Evolutionary conservation across 192 early-diverging fungal genomes (phyloP).

Genomic region (Linnemannia hyalina): DNA sequence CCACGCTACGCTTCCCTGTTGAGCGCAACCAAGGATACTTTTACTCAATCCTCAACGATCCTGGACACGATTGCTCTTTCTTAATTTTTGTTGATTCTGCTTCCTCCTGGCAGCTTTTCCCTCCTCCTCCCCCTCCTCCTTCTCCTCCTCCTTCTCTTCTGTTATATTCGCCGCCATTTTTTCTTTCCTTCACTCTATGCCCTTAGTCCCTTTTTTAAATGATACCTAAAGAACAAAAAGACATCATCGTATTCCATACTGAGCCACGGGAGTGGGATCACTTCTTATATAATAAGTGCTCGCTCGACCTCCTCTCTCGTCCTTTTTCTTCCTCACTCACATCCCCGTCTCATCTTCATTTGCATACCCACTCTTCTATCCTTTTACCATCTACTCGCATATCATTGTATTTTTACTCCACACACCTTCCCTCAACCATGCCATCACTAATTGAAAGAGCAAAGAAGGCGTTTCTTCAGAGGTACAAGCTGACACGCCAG

Average conservation of each 20-base stretch:
- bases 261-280: neutral
- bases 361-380: neutral
- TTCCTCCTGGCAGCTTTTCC: neutral
- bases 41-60: neutral
- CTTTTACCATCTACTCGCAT: neutral
- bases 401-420: neutral
- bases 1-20: neutral
- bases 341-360: neutral
- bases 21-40: too few relatives aligned
- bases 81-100: neutral
- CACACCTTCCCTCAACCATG: neutral
- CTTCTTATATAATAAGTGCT: neutral
- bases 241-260: neutral
- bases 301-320: neutral
- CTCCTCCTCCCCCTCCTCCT: neutral
- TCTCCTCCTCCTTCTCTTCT: neutral
- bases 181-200: neutral
- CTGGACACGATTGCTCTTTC: neutral
- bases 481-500: slow-evolving; percentile 37
- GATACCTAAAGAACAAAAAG: neutral
- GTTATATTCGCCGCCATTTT: neutral
- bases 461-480: slow-evolving; percentile 20
- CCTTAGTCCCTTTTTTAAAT: neutral
- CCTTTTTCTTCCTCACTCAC: neutral
- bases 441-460: slow-evolving; percentile 8